These are phyloP conservation scores for Colletotrichum theobromicola DNA, from an alignment of 2,329 filamentous ascomycete species.

Conservation along the genomic window DNA sequence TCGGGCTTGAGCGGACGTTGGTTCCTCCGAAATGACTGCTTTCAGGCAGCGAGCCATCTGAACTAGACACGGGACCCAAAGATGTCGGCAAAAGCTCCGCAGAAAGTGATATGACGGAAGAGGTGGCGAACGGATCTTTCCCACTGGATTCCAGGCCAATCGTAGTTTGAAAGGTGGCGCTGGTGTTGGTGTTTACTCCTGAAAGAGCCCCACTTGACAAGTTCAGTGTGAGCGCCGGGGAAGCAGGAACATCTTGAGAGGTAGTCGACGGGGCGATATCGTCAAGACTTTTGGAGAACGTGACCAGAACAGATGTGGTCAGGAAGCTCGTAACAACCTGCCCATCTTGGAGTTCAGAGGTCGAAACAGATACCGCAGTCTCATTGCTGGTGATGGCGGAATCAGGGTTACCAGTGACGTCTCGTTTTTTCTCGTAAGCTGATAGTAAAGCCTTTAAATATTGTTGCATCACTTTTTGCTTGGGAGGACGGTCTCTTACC, in stretches of 20 bases:
- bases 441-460: background rate
- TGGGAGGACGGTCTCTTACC: rapidly evolving
- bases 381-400: background rate
- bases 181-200: background rate
- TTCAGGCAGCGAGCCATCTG: background rate
- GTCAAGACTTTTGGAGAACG: background rate
- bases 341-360: background rate
- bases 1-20: background rate
- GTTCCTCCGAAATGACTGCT: background rate
- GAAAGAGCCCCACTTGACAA: background rate
- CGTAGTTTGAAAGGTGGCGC: rapidly evolving
- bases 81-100: rapidly evolving
- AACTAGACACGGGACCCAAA: rapidly evolving
- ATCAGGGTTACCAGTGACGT: rapidly evolving
- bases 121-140: background rate
- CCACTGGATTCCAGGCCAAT: rapidly evolving
- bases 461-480: background rate
- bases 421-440: background rate
- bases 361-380: background rate
- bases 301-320: background rate
- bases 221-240: background rate
- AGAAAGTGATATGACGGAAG: background rate
- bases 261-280: background rate
- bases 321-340: background rate
- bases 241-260: background rate